A percentile compares a stretch with the other conserved stretches of the same genome.
Conservation (phyloP, 768 basidiomycete species). For the Auriscalpium orientale region DNA sequence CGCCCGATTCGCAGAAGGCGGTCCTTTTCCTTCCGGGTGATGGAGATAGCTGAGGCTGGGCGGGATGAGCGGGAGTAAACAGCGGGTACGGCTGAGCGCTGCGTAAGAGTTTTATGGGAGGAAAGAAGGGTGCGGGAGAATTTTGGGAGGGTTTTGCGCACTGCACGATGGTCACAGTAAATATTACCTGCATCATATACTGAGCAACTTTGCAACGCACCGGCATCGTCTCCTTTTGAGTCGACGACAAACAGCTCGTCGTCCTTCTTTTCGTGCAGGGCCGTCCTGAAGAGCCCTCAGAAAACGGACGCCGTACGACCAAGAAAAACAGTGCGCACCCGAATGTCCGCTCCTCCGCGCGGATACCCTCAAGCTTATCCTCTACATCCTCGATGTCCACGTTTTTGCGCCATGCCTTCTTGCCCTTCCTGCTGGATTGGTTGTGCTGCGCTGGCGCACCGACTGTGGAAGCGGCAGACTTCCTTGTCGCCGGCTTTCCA, state of each 20-base stretch:
- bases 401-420: slow-evolving; percentile 90
- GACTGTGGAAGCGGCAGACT: slow-evolving; percentile 13
- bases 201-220: slow-evolving; percentile 31
- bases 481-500: slow-evolving; percentile 1
- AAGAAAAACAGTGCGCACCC: slow-evolving; percentile 39
- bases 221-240: slow-evolving; percentile 64
- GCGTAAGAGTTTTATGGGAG: slow-evolving; percentile 72
- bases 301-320: neutral
- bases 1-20: slow-evolving; percentile 71
- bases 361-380: slow-evolving; percentile 60
- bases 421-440: slow-evolving; percentile 83
- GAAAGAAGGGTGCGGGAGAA: slow-evolving; percentile 48
- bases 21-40: slow-evolving; percentile 67
- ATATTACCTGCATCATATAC: neutral
- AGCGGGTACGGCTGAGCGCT: slow-evolving; percentile 85
- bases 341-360: slow-evolving; percentile 73
- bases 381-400: slow-evolving; percentile 80
- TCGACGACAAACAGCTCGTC: slow-evolving; percentile 77
- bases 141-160: slow-evolving; percentile 50
- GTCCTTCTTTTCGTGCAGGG: slow-evolving; percentile 60
- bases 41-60: slow-evolving; percentile 27
- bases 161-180: slow-evolving; percentile 26
- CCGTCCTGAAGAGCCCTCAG: slow-evolving; percentile 34
- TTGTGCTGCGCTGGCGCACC: slow-evolving; percentile 56
- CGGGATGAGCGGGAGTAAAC: slow-evolving; percentile 51